Evolutionary conservation across 192 early-diverging fungal species (phyloP).

Genomic region (Coemansia sp.): DNA sequence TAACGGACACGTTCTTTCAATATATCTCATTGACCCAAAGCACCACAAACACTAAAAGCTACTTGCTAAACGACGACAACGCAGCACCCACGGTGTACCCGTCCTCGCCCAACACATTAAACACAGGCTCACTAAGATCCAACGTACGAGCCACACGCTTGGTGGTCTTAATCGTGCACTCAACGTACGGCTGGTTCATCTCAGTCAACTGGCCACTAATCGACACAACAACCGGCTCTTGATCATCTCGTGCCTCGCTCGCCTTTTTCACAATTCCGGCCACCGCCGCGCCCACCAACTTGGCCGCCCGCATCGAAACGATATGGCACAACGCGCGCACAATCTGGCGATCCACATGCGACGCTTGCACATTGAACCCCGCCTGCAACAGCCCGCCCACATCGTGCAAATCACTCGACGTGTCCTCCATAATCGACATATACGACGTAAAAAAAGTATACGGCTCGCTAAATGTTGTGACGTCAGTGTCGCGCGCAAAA

Average conservation of each 20-base stretch:
- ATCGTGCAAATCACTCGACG: constrained; percentile 58
- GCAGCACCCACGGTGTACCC: constrained; percentile 43
- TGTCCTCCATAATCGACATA: constrained; percentile 75
- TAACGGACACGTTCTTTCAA: too few species aligned
- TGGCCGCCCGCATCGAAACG: constrained; percentile 80
- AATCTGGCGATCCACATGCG: constrained; percentile 74
- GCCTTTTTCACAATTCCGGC: constrained; percentile 52
- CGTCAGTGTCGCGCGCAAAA: constrained; percentile 55
- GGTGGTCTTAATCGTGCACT: constrained; percentile 28
- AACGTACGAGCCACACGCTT: background rate
- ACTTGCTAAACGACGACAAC: constrained; percentile 24
- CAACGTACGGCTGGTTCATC: constrained; percentile 50
- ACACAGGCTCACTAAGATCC: constrained; percentile 15
- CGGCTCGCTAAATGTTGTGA: constrained; percentile 55
- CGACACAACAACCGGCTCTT: constrained; percentile 20
- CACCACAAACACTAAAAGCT: background rate
- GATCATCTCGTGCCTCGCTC: constrained; percentile 18
- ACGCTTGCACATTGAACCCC: constrained; percentile 63
- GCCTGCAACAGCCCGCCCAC: constrained; percentile 69
- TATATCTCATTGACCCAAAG: too few species aligned
- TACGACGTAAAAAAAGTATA: constrained; percentile 76
- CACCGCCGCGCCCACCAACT: constrained; percentile 65
- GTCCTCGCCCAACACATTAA: constrained; percentile 40
- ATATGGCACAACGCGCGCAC: constrained; percentile 77
- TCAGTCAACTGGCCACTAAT: constrained; percentile 50